Conservation (phyloP, 768 basidiomycete genomes). For the Suillus occidentalis region DNA sequence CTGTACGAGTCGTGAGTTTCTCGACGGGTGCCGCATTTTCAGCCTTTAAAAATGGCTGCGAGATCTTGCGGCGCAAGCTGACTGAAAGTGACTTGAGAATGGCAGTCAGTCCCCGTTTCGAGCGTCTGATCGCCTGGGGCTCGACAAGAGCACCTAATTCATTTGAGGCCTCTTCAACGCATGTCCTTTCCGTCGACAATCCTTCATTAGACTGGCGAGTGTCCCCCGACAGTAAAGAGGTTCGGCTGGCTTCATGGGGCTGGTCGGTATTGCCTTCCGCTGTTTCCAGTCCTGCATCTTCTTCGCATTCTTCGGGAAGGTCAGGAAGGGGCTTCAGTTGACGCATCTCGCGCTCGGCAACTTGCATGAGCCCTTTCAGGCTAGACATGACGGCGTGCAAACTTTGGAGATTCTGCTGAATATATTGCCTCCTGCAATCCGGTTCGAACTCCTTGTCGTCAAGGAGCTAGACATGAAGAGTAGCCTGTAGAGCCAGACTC, state of each 20-base stretch:
- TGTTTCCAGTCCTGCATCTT: neutral
- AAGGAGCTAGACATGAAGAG: conserved; percentile 24
- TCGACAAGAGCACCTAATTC: conserved; percentile 6
- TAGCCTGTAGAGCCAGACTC: conserved; percentile 21
- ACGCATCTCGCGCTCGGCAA: conserved; percentile 29
- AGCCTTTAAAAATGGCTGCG: conserved; percentile 8
- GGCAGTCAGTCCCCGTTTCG: conserved; percentile 15
- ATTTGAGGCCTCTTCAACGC: neutral
- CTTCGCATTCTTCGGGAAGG: conserved; percentile 14
- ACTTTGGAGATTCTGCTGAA: conserved; percentile 21
- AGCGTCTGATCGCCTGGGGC: neutral
- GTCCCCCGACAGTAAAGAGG: neutral
- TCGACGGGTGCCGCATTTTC: neutral
- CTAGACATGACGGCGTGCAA: conserved; percentile 33
- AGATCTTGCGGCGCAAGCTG: conserved; percentile 10
- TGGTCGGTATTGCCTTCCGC: neutral
- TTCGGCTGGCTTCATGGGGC: too few species aligned
- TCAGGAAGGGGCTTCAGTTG: conserved; percentile 29
- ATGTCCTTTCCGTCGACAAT: neutral
- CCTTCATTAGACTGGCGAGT: neutral
- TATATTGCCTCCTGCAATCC: conserved; percentile 12
- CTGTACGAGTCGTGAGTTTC: conserved; percentile 1
- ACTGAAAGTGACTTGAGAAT: conserved; percentile 19
- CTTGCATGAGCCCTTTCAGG: conserved; percentile 32
- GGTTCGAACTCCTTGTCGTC: conserved; percentile 5